These are phyloP conservation scores for Ephemerocybe angulata DNA, from an alignment of 768 basidiomycete genomes.

Conservation along the genomic window DNA sequence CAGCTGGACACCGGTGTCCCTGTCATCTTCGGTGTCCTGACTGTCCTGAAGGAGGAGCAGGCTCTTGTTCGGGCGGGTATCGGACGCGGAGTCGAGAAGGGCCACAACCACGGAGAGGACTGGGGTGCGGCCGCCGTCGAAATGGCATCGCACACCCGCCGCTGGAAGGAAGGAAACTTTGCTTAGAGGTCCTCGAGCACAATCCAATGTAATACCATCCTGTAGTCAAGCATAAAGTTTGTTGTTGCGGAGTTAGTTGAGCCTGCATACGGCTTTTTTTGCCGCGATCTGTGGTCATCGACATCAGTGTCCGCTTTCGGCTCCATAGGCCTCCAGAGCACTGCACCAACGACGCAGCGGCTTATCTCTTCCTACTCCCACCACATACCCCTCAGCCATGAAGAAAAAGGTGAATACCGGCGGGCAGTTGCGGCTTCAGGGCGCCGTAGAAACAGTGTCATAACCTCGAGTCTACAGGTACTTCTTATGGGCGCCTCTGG, in stretches of 20 bases:
- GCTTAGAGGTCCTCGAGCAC: no score
- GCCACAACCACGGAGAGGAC: conserved; percentile 97
- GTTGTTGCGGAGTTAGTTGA: background rate
- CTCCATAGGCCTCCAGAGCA: background rate
- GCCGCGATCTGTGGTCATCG: conserved; percentile 3
- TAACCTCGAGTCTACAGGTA: conserved; percentile 52
- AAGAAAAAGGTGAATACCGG: conserved; percentile 54
- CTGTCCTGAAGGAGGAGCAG: conserved; percentile 89
- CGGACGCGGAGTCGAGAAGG: conserved; percentile 61
- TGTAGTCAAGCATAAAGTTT: background rate
- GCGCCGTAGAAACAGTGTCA: conserved; percentile 9
- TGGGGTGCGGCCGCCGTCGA: conserved; percentile 98
- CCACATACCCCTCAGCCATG: conserved; percentile 32
- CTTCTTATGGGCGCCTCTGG: conserved; percentile 97
- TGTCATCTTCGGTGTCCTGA: conserved; percentile 95
- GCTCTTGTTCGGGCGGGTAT: conserved; percentile 93
- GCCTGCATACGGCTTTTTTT: background rate
- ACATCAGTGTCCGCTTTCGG: conserved; percentile 9
- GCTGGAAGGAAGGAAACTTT: conserved; percentile 73
- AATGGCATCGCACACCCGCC: conserved; percentile 66
- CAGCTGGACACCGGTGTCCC: conserved; percentile 92
- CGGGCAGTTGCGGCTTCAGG: background rate
- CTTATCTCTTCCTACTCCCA: conserved; percentile 17
- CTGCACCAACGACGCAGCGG: background rate
- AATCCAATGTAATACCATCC: background rate